Conservation (phyloP, 257 asterid genomes). For the Prunella vulgaris region DNA sequence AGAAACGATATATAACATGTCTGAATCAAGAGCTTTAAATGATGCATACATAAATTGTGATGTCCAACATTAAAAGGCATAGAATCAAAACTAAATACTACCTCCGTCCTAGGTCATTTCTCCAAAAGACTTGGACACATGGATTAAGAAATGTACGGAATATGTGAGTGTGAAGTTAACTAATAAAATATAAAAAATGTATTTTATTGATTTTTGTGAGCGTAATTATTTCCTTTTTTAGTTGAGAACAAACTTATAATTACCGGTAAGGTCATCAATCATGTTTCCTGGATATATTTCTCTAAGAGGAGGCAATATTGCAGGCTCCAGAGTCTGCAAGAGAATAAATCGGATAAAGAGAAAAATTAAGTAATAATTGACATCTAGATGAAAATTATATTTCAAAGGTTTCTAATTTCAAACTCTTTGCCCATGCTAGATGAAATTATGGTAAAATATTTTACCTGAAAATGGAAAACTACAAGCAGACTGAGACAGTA, state of each 20-base stretch:
- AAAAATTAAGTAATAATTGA: background rate
- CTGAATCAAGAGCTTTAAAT: background rate
- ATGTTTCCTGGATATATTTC: constrained; percentile 91
- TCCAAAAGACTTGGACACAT: no score
- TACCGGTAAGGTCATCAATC: constrained; percentile 78
- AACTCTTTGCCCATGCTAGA: background rate
- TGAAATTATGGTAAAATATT: constrained; percentile 17
- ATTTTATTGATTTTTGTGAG: no score
- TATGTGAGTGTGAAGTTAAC: no score
- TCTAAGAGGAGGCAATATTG: constrained; percentile 78
- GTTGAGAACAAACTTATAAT: background rate
- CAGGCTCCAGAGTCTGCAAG: constrained; percentile 83
- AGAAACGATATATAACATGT: background rate
- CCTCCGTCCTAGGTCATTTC: no score
- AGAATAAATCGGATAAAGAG: constrained; percentile 14
- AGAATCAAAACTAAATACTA: background rate
- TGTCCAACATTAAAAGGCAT: background rate
- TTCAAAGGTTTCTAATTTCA: constrained; percentile 14
- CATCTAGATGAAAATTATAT: background rate
- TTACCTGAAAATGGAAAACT: constrained; percentile 90
- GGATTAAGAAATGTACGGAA: no score
- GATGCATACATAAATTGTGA: constrained; percentile 3
- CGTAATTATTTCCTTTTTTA: no score
- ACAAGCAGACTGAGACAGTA: constrained; percentile 85
- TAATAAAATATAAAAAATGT: no score